Evolutionary conservation across 2,329 filamentous ascomycete species (phyloP).

Genomic region (Venturia effusa): DNA sequence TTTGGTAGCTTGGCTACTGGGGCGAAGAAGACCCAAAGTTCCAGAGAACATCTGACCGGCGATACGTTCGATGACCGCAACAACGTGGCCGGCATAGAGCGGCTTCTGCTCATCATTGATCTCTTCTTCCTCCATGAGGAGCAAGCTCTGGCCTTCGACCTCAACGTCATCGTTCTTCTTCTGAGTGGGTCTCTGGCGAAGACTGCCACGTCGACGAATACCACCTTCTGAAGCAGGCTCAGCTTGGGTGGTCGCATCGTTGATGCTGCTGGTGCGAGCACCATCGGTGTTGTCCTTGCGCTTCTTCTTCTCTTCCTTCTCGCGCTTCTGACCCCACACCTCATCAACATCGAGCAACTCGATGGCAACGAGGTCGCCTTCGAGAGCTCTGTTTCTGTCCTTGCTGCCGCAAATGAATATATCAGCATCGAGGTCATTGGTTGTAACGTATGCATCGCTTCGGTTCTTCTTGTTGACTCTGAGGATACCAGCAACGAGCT

Average conservation of each 20-base stretch:
- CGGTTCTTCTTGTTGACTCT: constrained; percentile 99
- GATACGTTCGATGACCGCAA: constrained; percentile 93
- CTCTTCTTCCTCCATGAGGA: constrained; percentile 95
- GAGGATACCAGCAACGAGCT: constrained; percentile 90
- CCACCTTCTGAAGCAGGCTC: constrained; percentile 66
- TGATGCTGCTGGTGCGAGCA: constrained; percentile 67
- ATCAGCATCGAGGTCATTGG: constrained; percentile 87
- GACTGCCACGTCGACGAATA: constrained; percentile 82
- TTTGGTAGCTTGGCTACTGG: constrained; percentile 96
- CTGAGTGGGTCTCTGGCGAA: constrained; percentile 91
- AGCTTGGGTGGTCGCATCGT: constrained; percentile 46
- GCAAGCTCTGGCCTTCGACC: constrained; percentile 91
- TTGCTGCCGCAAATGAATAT: constrained; percentile 99
- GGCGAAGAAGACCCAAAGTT: constrained; percentile 83
- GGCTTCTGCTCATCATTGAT: constrained; percentile 98
- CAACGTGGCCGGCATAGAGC: constrained; percentile 90
- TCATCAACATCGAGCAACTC: constrained; percentile 97
- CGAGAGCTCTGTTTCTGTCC: constrained; percentile 90
- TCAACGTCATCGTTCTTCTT: constrained; percentile 99
- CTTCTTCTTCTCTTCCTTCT: constrained; percentile 99
- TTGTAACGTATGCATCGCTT: constrained; percentile 95
- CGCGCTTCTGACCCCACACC: constrained; percentile 96
- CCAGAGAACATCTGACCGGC: constrained; percentile 99
- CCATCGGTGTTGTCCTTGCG: constrained; percentile 90
- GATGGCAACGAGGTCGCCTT: constrained; percentile 90